A percentile compares a stretch with the other conserved stretches of the same genome.
These are phyloP conservation scores for Phytophthora sojae DNA, from an alignment of 352 stramenopile species.

Conservation along the genomic window DNA sequence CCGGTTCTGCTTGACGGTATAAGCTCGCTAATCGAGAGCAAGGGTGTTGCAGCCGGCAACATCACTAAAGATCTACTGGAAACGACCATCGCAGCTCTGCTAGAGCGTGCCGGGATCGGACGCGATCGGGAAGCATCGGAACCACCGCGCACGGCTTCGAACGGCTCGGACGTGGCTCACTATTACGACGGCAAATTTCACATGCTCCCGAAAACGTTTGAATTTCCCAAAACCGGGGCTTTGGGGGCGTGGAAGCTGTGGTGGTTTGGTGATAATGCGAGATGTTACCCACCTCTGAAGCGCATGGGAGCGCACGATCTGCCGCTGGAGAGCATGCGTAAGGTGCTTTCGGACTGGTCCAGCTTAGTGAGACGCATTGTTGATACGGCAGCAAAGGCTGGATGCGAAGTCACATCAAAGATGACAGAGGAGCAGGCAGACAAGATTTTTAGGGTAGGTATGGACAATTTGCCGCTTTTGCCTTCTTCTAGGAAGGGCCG, in stretches of 20 bases:
- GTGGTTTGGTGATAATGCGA: slow-evolving; percentile 9
- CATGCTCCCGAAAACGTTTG: slow-evolving; percentile 8
- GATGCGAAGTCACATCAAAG: neutral
- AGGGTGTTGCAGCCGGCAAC: slow-evolving; percentile 9
- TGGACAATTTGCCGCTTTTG: slow-evolving; percentile 4
- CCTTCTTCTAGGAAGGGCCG: slow-evolving; percentile 3
- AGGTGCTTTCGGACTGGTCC: too few species aligned
- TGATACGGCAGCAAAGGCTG: neutral
- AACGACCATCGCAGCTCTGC: neutral
- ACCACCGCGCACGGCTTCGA: too few species aligned
- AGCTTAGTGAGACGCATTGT: neutral
- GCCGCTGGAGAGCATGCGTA: too few species aligned
- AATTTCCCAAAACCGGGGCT: neutral
- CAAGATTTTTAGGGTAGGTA: neutral
- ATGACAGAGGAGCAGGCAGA: slow-evolving; percentile 5
- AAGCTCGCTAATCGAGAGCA: slow-evolving; percentile 2
- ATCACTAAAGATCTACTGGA: slow-evolving; percentile 10
- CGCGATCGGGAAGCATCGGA: neutral
- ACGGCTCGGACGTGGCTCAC: neutral
- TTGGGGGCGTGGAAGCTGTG: slow-evolving; percentile 9
- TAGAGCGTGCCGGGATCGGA: neutral
- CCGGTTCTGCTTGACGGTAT: slow-evolving; percentile 14
- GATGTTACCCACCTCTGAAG: too few species aligned
- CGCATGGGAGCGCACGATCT: too few species aligned
- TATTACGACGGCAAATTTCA: slow-evolving; percentile 20